Percentiles rank a stretch among this genome's conserved stretches.
These are phyloP conservation scores for Pyrenopolyporus hunteri DNA, from an alignment of 495 filamentous ascomycete species.

Conservation along the genomic window DNA sequence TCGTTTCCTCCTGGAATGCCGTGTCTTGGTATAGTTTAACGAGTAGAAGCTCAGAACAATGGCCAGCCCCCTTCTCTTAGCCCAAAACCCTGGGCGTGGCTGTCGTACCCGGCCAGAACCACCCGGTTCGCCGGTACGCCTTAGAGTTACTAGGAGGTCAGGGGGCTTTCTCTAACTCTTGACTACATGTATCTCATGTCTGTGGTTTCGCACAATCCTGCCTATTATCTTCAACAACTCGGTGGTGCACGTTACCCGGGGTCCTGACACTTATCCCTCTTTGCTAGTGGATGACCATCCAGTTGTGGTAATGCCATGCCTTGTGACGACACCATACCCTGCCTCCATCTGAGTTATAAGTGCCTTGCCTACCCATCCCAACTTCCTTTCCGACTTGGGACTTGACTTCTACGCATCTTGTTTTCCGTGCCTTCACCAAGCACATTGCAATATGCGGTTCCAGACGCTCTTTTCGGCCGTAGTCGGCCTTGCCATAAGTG, in stretches of 20 bases:
- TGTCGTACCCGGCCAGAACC: slow-evolving; percentile 25
- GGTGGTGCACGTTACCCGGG: slow-evolving; percentile 34
- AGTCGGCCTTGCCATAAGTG: slow-evolving; percentile 44
- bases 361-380: slow-evolving; percentile 26
- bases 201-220: slow-evolving; percentile 14
- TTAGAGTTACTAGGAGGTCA: slow-evolving; percentile 12
- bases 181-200: slow-evolving; percentile 17
- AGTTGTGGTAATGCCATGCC: slow-evolving; percentile 20
- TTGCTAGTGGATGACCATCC: slow-evolving; percentile 25
- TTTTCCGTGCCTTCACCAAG: slow-evolving; percentile 21
- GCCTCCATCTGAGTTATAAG: slow-evolving; percentile 35
- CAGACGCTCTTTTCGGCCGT: slow-evolving; percentile 48
- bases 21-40: slow-evolving; percentile 34
- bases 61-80: slow-evolving; percentile 17
- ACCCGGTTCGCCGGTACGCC: slow-evolving; percentile 20
- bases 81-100: slow-evolving; percentile 22
- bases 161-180: slow-evolving; percentile 12
- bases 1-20: slow-evolving; percentile 36
- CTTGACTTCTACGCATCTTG: slow-evolving; percentile 16
- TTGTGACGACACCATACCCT: slow-evolving; percentile 33
- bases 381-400: too few relatives aligned
- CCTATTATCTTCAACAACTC: slow-evolving; percentile 8
- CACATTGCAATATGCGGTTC: slow-evolving; percentile 47
- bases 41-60: slow-evolving; percentile 15
- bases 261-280: slow-evolving; percentile 9